These are phyloP conservation scores for Xylaria sp. DNA, from an alignment of 2,329 filamentous ascomycete genomes.

Conservation along the genomic window DNA sequence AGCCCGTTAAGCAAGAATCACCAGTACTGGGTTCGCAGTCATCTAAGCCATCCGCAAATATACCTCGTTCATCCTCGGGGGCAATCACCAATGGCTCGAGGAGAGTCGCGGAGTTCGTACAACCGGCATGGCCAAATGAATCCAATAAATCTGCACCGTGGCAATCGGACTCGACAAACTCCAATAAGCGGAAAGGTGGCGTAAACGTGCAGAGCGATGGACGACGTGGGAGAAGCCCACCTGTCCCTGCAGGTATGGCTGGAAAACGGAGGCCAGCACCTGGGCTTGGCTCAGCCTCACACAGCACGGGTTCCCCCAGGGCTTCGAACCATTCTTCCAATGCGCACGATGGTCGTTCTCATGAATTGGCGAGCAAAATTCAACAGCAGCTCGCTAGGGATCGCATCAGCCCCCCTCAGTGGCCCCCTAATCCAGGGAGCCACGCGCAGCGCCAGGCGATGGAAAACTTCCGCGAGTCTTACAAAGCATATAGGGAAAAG, in stretches of 20 bases:
- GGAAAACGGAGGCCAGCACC: constrained; percentile 23
- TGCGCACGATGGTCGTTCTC: constrained; percentile 38
- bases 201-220: constrained; percentile 28
- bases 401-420: constrained; percentile 63
- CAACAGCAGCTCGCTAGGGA: constrained; percentile 65
- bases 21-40: not conserved
- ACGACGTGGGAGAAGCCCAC: constrained; percentile 38
- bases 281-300: not conserved
- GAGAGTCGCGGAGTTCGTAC: constrained; percentile 40
- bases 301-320: not conserved
- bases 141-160: constrained; percentile 15
- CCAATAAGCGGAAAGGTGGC: constrained; percentile 40
- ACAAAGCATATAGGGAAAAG: constrained; percentile 67
- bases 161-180: not conserved
- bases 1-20: constrained; percentile 5
- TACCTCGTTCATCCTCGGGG: not conserved
- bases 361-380: constrained; percentile 59
- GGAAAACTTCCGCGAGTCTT: constrained; percentile 65
- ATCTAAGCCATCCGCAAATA: constrained; percentile 17
- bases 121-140: constrained; percentile 44
- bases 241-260: constrained; percentile 25
- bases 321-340: constrained; percentile 1
- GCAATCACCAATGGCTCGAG: constrained; percentile 17
- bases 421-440: constrained; percentile 67
- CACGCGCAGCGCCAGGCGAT: constrained; percentile 62